Conservation (phyloP, 352 stramenopile species). For the Globisporangium canariense region DNA sequence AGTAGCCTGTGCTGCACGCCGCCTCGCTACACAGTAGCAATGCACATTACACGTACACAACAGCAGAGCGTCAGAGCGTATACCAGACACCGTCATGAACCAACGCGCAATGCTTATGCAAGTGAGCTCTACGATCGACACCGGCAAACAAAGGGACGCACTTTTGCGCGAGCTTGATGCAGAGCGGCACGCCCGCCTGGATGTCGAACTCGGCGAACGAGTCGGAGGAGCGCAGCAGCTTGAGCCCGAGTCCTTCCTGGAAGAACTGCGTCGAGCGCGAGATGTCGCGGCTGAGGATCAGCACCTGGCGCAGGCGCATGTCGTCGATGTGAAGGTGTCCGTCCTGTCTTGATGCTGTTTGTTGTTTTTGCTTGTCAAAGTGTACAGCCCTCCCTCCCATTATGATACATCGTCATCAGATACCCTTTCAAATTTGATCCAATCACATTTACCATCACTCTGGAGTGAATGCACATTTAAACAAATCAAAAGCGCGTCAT, state of each 20-base stretch:
- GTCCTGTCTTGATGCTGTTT: neutral
- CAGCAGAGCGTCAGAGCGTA: neutral
- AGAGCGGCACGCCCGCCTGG: conserved; percentile 56
- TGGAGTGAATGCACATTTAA: no score
- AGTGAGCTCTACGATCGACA: no score
- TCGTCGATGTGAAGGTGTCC: neutral
- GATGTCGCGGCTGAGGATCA: conserved; percentile 84
- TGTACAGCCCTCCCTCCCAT: neutral
- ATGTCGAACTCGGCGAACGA: conserved; percentile 83
- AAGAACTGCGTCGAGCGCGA: conserved; percentile 80
- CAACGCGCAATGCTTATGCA: neutral
- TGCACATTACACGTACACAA: neutral
- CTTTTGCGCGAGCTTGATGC: conserved; percentile 80
- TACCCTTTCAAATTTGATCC: no score
- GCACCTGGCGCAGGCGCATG: conserved; percentile 74
- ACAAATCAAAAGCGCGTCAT: no score
- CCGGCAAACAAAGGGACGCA: conserved; percentile 15
- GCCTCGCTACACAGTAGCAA: conserved; percentile 42
- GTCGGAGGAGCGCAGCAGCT: conserved; percentile 70
- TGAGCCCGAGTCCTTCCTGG: conserved; percentile 74
- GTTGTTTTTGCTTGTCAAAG: conserved; percentile 1
- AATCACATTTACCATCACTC: no score
- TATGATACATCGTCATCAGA: no score
- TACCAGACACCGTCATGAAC: neutral
- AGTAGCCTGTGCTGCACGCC: conserved; percentile 84